These are phyloP conservation scores for Nematodospora anomalae DNA, from an alignment of 1,139 yeast genomes.

Conservation along the genomic window DNA sequence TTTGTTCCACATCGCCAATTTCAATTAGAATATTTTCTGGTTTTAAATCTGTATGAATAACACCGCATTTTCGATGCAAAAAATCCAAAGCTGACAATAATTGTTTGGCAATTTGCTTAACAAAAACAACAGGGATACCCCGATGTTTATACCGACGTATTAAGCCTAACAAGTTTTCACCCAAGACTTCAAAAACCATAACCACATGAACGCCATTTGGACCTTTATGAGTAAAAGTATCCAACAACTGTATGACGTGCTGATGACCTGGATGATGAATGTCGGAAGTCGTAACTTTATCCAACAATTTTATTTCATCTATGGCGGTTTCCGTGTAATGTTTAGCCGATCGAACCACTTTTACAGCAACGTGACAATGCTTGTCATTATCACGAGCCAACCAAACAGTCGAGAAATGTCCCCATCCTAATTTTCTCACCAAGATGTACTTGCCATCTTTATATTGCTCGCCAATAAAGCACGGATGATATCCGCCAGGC, in stretches of 20 bases:
- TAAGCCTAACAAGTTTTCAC: conserved; percentile 74
- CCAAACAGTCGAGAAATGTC: conserved; percentile 54
- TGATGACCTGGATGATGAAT: conserved; percentile 63
- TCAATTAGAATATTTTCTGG: conserved; percentile 88
- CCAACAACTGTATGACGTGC: conserved; percentile 64
- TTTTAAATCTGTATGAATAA: conserved; percentile 85
- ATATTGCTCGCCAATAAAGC: conserved; percentile 70
- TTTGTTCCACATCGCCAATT: conserved; percentile 72
- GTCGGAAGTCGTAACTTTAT: conserved; percentile 45
- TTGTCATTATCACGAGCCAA: conserved; percentile 54
- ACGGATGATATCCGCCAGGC: conserved; percentile 88
- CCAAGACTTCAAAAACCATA: conserved; percentile 88
- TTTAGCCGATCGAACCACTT: conserved; percentile 75
- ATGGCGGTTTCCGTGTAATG: conserved; percentile 83
- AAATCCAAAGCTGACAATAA: conserved; percentile 75
- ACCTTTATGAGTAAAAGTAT: conserved; percentile 66
- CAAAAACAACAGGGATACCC: conserved; percentile 73
- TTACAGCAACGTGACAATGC: conserved; percentile 73
- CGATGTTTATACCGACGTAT: conserved; percentile 67
- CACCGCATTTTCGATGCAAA: conserved; percentile 82
- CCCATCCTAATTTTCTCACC: conserved; percentile 69
- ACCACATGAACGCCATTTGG: conserved; percentile 78
- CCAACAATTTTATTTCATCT: conserved; percentile 74
- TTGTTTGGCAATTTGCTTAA: conserved; percentile 80
- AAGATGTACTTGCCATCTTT: conserved; percentile 60